phyloP scores from a whole-genome alignment of 768 basidiomycete species.

The Phylloporus arenicola region DNA sequence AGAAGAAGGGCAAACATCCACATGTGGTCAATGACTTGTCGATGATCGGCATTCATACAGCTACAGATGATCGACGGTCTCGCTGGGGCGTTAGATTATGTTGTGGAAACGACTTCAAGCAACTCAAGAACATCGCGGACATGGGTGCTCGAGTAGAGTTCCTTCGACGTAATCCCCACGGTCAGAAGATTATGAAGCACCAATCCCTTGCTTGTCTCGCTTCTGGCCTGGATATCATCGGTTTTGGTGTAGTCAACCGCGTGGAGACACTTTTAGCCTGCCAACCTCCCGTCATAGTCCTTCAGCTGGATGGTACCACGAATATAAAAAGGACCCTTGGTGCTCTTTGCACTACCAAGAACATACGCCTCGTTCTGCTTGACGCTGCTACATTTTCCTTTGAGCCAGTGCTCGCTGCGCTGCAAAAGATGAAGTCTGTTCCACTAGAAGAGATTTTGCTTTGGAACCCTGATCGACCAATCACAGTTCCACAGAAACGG shows the following conservation, averaged over 20 bases:
- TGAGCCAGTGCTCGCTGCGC: constrained; percentile 51
- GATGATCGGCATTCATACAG: constrained; percentile 35
- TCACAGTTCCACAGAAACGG: neutral
- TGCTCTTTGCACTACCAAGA: constrained; percentile 29
- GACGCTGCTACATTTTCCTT: constrained; percentile 57
- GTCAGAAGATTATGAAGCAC: constrained; percentile 41
- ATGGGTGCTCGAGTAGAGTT: constrained; percentile 32
- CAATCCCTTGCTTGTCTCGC: constrained; percentile 51
- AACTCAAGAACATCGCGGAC: constrained; percentile 27
- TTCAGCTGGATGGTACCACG: constrained; percentile 47
- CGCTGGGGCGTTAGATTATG: constrained; percentile 40
- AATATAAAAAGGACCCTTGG: constrained; percentile 35
- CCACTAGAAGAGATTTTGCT: constrained; percentile 50
- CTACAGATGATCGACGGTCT: constrained; percentile 14
- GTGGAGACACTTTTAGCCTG: constrained; percentile 48
- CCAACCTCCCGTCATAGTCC: constrained; percentile 44
- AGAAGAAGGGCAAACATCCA: constrained; percentile 35
- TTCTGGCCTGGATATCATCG: constrained; percentile 44
- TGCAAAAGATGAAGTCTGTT: constrained; percentile 41
- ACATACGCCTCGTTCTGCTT: constrained; percentile 47
- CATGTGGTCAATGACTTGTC: constrained; percentile 29
- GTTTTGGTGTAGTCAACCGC: constrained; percentile 50
- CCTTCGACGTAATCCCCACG: constrained; percentile 27
- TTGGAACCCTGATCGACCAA: constrained; percentile 36
- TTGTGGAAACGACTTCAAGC: constrained; percentile 31